A percentile compares a stretch with the other conserved stretches of the same genome.
Evolutionary conservation across 2,329 filamentous ascomycete species (phyloP).

Genomic region (Penicillium polonicum): DNA sequence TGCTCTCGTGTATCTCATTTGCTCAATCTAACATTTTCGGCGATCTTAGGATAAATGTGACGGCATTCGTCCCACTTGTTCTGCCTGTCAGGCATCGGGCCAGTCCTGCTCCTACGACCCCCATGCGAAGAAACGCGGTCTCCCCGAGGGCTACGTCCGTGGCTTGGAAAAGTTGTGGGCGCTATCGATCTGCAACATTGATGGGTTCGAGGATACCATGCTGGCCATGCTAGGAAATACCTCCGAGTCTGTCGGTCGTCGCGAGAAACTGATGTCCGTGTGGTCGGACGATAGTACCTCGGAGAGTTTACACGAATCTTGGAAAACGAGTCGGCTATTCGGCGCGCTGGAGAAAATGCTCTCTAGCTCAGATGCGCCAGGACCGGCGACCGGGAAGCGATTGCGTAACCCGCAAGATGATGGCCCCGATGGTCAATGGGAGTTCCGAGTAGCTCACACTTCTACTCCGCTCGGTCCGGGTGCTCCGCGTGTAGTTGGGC

Average conservation of each 20-base stretch:
- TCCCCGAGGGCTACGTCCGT: constrained; percentile 49
- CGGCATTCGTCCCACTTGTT: constrained; percentile 44
- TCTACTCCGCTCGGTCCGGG: constrained; percentile 28
- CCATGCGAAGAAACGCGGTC: constrained; percentile 46
- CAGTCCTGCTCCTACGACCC: constrained; percentile 47
- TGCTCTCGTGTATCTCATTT: neutral
- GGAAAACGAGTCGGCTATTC: constrained; percentile 45
- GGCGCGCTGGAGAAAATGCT: constrained; percentile 44
- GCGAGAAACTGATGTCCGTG: constrained; percentile 37
- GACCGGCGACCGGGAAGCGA: constrained; percentile 32
- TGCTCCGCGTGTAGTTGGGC: constrained; percentile 34
- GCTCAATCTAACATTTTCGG: neutral
- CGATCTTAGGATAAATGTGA: constrained; percentile 44
- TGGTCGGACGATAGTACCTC: constrained; percentile 44
- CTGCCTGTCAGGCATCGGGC: constrained; percentile 42
- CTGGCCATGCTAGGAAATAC: constrained; percentile 40
- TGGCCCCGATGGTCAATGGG: constrained; percentile 28
- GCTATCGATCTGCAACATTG: constrained; percentile 44
- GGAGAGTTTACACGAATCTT: constrained; percentile 45
- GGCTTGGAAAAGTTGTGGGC: constrained; percentile 49
- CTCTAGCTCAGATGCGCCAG: constrained; percentile 31
- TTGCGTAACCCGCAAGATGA: constrained; percentile 33
- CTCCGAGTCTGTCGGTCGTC: constrained; percentile 31
- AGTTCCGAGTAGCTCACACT: constrained; percentile 32
- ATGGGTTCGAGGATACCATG: constrained; percentile 46